Percentiles rank a stretch among this genome's conserved stretches.
Evolutionary conservation across 306 rosid species (phyloP).

Genomic region (Rosa rugosa): DNA sequence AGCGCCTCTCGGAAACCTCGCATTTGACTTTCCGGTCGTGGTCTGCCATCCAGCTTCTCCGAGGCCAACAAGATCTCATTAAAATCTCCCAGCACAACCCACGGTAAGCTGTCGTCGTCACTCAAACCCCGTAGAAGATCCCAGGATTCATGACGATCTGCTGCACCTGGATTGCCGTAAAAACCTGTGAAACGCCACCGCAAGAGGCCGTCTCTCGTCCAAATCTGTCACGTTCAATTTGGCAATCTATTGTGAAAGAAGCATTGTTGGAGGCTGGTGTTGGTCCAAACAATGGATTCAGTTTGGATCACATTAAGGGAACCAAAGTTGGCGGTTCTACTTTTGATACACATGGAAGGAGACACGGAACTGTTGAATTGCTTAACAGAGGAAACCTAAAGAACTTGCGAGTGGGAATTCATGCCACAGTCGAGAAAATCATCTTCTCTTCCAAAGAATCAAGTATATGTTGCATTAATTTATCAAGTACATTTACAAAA

Average conservation of each 20-base stretch:
- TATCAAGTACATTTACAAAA: too few species aligned
- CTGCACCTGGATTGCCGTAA: too few species aligned
- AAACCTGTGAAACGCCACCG: too few species aligned
- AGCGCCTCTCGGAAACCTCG: too few species aligned
- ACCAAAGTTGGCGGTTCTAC: conserved; percentile 15
- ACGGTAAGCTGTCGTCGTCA: too few species aligned
- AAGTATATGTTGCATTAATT: background rate
- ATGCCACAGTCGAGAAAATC: conserved; percentile 28
- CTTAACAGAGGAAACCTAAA: conserved; percentile 18
- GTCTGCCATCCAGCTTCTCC: too few species aligned
- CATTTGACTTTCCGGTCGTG: too few species aligned
- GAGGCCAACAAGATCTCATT: too few species aligned
- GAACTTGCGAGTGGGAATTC: conserved; percentile 23
- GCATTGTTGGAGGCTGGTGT: conserved; percentile 21
- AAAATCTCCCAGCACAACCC: too few species aligned
- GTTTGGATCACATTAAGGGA: conserved; percentile 14
- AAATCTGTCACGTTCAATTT: background rate
- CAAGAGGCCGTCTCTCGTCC: background rate
- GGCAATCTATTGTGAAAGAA: background rate
- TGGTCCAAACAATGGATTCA: conserved; percentile 21
- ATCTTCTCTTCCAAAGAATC: conserved; percentile 20
- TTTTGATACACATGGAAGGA: conserved; percentile 11
- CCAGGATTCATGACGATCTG: too few species aligned
- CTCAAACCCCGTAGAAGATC: too few species aligned
- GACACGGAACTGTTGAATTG: conserved; percentile 39